Base-by-base conservation (phyloP, 345 rosid genomes). In the Eutrema japonicum region DNA sequence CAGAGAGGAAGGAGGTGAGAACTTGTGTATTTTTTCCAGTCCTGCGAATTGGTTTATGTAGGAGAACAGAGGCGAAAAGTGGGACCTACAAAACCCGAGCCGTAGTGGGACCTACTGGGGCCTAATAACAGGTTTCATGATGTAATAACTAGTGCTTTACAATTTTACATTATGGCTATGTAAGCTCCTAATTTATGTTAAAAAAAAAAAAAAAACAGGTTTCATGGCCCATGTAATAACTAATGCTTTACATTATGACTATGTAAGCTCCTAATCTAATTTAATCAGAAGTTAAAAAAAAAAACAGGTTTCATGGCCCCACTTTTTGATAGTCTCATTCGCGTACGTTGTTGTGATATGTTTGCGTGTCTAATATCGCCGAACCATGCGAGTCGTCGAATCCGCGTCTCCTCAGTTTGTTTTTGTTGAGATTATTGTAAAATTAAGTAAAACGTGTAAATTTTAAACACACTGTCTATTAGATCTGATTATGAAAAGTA, bases 101-200 rank as follows among this genome's bases (percentile, higher is more conserved):
- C 2, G 3, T 2, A n/a, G 70, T 72, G 77, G 70, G 70, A 67
- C 73, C 78, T 59, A 75, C 68, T 67, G 16, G 74, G 64, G 79
- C 70, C 70, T 62, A 76, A 61, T 9, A 45, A 62, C 61, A 70
- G 68, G 64, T 53, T 16, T 16, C 16, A 16, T 16, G 16, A 18
- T 18, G 22, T 18, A 18, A 18, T 18, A 18, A 18, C 22, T 18
- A 18, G 1, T 18, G 22, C 22, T 18, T 18, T 18, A 0, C 1
- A 18, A 0, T 18, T 18, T 18, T 18, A 0, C 1, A 18, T 18
- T 18, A 18, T 18, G 22, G 1, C 22, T 22, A 22, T 22, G 26
- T 22, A 22, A 22, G 26, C 26, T 22, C 26, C 2, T 22, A 22
- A 22, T 22, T 2, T 22, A 22, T 22, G 1, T 22, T 22, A 22